phyloP scores from a whole-genome alignment of 2,329 filamentous ascomycete species.

The Aspergillus texensis region DNA sequence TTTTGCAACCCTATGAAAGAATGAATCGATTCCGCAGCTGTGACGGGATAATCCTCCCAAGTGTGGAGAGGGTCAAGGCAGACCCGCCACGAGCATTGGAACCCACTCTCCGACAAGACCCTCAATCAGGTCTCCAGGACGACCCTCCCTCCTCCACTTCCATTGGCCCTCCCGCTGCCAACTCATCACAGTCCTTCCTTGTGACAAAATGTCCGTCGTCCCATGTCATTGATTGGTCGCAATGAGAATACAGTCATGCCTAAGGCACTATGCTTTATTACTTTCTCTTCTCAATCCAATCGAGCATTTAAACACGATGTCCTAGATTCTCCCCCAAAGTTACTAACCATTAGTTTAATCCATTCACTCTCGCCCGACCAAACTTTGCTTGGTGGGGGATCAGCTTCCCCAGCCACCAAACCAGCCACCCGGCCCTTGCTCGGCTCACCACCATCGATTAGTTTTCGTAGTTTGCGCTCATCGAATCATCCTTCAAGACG shows the following conservation, averaged over 20 bases:
- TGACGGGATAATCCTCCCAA: neutral
- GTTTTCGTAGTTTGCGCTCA: neutral
- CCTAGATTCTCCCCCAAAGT: neutral
- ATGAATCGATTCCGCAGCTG: neutral
- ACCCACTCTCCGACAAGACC: neutral
- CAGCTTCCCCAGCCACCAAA: conserved; percentile 9
- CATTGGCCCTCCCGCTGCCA: conserved; percentile 21
- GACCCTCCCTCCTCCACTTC: conserved; percentile 10
- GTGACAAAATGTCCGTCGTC: neutral
- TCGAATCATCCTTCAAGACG: neutral
- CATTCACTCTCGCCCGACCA: neutral
- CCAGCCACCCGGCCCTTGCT: conserved; percentile 8
- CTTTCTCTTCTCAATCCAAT: neutral
- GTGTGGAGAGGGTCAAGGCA: neutral
- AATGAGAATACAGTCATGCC: neutral
- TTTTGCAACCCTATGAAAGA: neutral
- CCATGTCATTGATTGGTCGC: neutral
- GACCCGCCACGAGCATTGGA: conserved; percentile 7
- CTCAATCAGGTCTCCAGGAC: conserved; percentile 6
- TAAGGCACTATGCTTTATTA: neutral
- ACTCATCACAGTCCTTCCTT: conserved; percentile 22
- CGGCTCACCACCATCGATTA: neutral
- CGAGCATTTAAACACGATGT: neutral
- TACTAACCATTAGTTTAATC: neutral
- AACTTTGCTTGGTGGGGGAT: neutral